Conservation (phyloP, 1,284 basidiomycete species). For the Vanrija humicola region DNA sequence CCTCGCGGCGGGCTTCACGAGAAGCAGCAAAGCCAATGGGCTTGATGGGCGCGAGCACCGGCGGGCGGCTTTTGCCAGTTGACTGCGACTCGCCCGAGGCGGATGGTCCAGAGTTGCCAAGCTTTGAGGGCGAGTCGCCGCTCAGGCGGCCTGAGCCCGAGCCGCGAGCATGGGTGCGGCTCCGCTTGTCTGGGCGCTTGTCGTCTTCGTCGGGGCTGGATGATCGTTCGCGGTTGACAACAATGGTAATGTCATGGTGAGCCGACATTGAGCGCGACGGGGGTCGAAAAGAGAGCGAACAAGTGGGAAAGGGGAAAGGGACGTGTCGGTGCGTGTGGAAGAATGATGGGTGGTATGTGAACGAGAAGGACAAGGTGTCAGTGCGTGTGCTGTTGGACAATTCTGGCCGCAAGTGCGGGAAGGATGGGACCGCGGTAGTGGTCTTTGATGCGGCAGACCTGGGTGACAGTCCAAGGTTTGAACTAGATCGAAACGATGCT, state of each 20-base stretch:
- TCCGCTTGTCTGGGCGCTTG: conserved; percentile 16
- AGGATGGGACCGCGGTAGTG: too few species aligned
- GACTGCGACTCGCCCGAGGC: conserved; percentile 4
- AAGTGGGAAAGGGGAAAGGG: not conserved
- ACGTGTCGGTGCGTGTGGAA: not conserved
- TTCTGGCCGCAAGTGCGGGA: too few species aligned
- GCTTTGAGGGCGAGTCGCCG: conserved; percentile 18
- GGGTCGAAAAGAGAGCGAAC: too few species aligned
- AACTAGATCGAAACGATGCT: too few species aligned
- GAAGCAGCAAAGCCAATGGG: conserved; percentile 42
- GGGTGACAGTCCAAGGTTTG: too few species aligned
- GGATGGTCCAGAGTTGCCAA: not conserved
- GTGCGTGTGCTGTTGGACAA: too few species aligned
- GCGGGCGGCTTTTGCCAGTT: conserved; percentile 8
- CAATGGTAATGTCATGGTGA: too few species aligned
- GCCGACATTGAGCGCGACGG: too few species aligned
- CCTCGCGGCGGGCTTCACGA: conserved; percentile 33
- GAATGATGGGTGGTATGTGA: not conserved
- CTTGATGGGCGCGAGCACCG: conserved; percentile 31
- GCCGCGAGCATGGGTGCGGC: conserved; percentile 2
- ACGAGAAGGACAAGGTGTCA: not conserved
- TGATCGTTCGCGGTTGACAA: too few species aligned
- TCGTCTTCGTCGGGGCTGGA: conserved; percentile 11
- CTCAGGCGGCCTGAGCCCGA: conserved; percentile 4
- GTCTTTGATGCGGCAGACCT: too few species aligned